These are phyloP conservation scores for Geotrichum candidum DNA, from an alignment of 1,139 yeast genomes.

Conservation along the genomic window DNA sequence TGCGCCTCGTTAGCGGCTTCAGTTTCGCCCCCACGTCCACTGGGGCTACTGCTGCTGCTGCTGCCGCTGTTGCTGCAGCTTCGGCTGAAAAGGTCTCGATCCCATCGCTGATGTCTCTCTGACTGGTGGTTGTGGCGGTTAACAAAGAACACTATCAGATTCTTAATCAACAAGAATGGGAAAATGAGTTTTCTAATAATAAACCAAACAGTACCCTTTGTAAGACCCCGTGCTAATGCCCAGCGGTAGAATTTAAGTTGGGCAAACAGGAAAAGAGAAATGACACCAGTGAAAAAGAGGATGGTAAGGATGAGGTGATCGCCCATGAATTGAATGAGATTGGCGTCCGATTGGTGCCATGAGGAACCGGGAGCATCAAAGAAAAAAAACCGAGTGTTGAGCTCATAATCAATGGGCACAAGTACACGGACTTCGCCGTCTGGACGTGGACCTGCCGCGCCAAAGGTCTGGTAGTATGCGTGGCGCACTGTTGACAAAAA, in stretches of 20 bases:
- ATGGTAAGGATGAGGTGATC: conserved; percentile 66
- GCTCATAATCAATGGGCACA: conserved; percentile 55
- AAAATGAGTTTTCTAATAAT: background rate
- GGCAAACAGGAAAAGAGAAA: conserved; percentile 47
- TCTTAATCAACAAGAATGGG: background rate
- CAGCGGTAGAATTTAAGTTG: conserved; percentile 53
- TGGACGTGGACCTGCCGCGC: conserved; percentile 39
- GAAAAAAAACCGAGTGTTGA: conserved; percentile 43
- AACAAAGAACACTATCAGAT: background rate
- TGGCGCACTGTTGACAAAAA: conserved; percentile 82
- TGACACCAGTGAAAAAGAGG: conserved; percentile 57
- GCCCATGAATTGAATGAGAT: conserved; percentile 61
- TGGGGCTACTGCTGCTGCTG: background rate
- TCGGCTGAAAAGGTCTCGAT: background rate
- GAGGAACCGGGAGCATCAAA: conserved; percentile 72
- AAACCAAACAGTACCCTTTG: background rate
- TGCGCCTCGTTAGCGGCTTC: background rate
- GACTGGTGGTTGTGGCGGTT: no score
- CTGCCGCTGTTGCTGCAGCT: background rate
- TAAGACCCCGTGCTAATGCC: background rate
- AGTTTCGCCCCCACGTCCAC: background rate
- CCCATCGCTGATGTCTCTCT: no score
- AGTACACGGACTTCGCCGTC: conserved; percentile 45
- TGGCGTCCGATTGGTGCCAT: conserved; percentile 85
- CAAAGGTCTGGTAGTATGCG: conserved; percentile 48